Evolutionary conservation across 2,329 filamentous ascomycete genomes (phyloP).

Genomic region (Fusarium napiforme): DNA sequence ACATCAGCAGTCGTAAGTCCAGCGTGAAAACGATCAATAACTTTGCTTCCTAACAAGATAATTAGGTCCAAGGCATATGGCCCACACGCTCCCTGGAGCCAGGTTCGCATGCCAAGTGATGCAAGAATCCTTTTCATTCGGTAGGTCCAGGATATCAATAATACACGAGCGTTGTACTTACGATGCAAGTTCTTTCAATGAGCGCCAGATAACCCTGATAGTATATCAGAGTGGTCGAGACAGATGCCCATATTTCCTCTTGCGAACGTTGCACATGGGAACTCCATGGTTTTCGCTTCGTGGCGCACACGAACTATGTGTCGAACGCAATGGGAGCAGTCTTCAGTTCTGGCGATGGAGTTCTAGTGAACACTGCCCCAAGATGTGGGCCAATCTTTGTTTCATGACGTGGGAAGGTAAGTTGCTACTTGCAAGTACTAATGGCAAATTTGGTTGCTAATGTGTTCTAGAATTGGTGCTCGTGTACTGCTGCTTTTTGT

Average conservation of each 20-base stretch:
- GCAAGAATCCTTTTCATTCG: constrained; percentile 66
- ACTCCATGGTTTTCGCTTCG: constrained; percentile 59
- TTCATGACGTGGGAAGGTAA: constrained; percentile 71
- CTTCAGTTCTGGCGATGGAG: constrained; percentile 66
- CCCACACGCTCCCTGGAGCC: constrained; percentile 56
- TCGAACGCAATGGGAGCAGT: constrained; percentile 60
- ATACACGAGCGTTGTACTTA: constrained; percentile 2
- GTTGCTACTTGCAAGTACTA: constrained; percentile 6
- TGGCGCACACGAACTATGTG: constrained; percentile 65
- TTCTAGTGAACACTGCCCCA: constrained; percentile 53
- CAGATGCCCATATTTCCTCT: constrained; percentile 58
- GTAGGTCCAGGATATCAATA: constrained; percentile 48
- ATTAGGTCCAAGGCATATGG: constrained; percentile 59
- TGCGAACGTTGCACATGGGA: constrained; percentile 56
- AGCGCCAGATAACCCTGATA: constrained; percentile 65
- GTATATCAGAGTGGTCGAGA: constrained; percentile 60
- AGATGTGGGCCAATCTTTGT: constrained; percentile 65
- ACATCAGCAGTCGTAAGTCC: constrained; percentile 49
- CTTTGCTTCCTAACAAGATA: constrained; percentile 1
- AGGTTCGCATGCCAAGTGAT: constrained; percentile 57
- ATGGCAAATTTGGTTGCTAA: constrained; percentile 5
- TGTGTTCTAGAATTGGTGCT: constrained; percentile 64
- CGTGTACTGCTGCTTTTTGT: constrained; percentile 68
- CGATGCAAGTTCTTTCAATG: constrained; percentile 62
- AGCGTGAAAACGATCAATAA: not conserved